phyloP scores from a whole-genome alignment of 768 basidiomycete genomes.

The Termitomyces sp. region DNA sequence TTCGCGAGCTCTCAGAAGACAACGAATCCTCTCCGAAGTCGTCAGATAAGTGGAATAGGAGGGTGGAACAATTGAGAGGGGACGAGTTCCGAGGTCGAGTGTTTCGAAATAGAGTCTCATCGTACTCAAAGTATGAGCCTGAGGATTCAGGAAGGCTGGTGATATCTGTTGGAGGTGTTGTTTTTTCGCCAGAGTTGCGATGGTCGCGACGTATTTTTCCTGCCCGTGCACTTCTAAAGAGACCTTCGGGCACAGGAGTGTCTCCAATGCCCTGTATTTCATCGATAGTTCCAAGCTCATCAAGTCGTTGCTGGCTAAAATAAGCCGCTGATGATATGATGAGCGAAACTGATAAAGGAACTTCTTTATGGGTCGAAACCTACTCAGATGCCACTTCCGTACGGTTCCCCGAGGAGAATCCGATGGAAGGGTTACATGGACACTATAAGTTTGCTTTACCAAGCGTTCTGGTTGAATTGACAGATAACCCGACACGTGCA shows the following conservation, averaged over 20 bases:
- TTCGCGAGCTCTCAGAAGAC: constrained; percentile 31
- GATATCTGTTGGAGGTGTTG: constrained; percentile 25
- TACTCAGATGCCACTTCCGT: constrained; percentile 84
- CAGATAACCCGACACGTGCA: constrained; percentile 13
- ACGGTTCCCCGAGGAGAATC: constrained; percentile 47
- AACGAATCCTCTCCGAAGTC: constrained; percentile 32
- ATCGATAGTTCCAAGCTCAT: constrained; percentile 68
- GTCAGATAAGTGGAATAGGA: constrained; percentile 22
- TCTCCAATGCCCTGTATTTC: constrained; percentile 62
- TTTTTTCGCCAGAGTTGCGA: constrained; percentile 31
- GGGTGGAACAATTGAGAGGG: constrained; percentile 19
- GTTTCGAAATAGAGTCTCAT: constrained; percentile 12
- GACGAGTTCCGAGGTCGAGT: constrained; percentile 21
- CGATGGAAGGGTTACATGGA: constrained; percentile 59
- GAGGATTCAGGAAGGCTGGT: constrained; percentile 17
- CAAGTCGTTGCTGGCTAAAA: constrained; percentile 74
- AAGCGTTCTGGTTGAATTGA: constrained; percentile 54
- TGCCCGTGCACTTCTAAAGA: constrained; percentile 74
- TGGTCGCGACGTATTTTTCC: constrained; percentile 55
- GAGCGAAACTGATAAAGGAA: constrained; percentile 20
- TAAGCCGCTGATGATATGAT: constrained; percentile 58
- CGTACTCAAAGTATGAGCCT: constrained; percentile 18
- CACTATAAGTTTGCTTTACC: constrained; percentile 83
- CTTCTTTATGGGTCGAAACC: constrained; percentile 22
- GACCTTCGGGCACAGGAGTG: constrained; percentile 65